Evolutionary conservation across 768 basidiomycete genomes (phyloP), one percentile per base, ranked within the genome.

Genomic region (Termitomyces sp.): DNA sequence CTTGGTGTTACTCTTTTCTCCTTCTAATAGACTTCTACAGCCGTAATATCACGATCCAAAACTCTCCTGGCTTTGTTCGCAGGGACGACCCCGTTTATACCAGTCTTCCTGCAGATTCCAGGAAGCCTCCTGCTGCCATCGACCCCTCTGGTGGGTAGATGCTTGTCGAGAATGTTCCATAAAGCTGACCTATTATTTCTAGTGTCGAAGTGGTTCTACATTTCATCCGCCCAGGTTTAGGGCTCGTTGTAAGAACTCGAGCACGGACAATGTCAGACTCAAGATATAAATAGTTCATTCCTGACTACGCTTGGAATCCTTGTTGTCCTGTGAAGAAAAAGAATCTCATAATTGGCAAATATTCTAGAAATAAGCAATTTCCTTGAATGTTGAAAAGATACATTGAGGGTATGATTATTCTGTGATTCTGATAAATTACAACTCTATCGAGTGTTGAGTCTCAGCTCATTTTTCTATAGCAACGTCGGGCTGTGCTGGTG

Each of bases 131-230:
- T 65, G 94, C 88, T 62, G 88, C 92, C 34, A 86, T 98, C 68
- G 96, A 98, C 68, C 87, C 93, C 63, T 90, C 94, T 59, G 88
- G 95, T 95, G 70, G 73, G 88, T 76, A 17, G 9, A 55, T 52
- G 54, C 10, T 17, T 20, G 9, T 59, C 20, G 17, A 51, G 8
- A 31, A 40, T 15, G 15, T 36, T 62, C 38, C 50, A 53, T 12
- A 31, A 11, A 56, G 42, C 42, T 69, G 42, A 46, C 43, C 62
- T 34, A 62, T 62, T 32, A 63, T 38, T 29, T 56, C 59, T 46
- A 92, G 92, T 94, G 67, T 92, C 87, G 65, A 94, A 93, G 72
- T 94, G 92, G 92, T 94, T 94, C 86, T 92, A 94, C 77, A 95
- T 95, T 69, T 92, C 93, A 25, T 93, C 92, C 38, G 91, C 91